Evolutionary conservation across 163 green algal genomes (phyloP).

Genomic region (Scenedesmus sp.): DNA sequence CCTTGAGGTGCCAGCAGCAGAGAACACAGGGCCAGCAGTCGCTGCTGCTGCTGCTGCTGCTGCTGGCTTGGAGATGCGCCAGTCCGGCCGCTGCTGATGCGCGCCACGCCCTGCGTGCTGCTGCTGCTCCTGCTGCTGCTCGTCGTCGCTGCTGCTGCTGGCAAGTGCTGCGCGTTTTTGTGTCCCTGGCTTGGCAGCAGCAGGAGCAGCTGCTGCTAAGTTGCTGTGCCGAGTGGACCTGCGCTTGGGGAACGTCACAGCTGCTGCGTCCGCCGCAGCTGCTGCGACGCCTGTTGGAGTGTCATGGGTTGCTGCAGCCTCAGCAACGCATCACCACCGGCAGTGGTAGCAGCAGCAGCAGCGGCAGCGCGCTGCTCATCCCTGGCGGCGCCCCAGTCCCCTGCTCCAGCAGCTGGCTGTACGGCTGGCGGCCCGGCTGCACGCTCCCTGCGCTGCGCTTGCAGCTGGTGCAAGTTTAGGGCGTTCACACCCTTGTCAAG

Average conservation of each 20-base stretch:
- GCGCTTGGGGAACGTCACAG: not conserved
- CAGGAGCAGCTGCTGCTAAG: not conserved
- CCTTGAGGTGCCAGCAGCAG: not conserved
- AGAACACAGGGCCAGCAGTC: not conserved
- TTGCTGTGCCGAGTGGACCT: not conserved
- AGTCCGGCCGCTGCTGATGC: too few relatives aligned
- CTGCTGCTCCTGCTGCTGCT: not conserved
- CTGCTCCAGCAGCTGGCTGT: not conserved
- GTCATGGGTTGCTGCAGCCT: not conserved
- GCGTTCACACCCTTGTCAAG: not conserved
- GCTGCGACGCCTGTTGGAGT: not conserved
- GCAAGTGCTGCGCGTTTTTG: not conserved
- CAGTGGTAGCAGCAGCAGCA: not conserved
- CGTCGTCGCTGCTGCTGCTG: not conserved
- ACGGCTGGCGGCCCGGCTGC: not conserved
- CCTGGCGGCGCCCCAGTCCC: not conserved
- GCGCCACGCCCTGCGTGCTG: not conserved
- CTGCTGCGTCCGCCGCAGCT: not conserved
- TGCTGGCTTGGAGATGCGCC: not conserved
- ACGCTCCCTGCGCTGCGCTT: not conserved
- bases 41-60: not conserved
- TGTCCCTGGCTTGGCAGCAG: not conserved
- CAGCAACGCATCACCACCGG: too few relatives aligned
- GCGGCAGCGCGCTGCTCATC: not conserved
- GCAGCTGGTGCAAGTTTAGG: not conserved